Conservation (phyloP, 495 filamentous ascomycete genomes). For the Astrothelium subdiscretum region DNA sequence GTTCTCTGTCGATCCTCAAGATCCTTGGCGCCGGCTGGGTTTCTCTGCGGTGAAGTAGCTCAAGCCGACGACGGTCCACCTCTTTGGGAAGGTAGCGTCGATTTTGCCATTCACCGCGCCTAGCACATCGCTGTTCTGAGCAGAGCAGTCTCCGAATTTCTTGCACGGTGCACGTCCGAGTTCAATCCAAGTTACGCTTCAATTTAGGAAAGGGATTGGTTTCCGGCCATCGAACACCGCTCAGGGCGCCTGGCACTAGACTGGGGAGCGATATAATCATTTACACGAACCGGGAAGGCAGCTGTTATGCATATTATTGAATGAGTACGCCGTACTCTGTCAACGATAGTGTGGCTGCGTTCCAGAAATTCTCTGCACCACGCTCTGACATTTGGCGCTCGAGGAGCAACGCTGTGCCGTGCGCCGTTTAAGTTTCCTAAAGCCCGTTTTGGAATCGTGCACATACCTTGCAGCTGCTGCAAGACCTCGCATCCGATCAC, state of each 20-base stretch:
- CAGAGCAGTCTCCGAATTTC: background rate
- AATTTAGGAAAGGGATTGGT: background rate
- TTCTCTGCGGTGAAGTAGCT: background rate
- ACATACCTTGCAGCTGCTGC: background rate
- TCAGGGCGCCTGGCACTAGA: background rate
- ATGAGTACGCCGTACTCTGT: background rate
- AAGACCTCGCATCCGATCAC: conserved; percentile 1
- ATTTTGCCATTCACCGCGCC: background rate
- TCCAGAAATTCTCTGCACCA: background rate
- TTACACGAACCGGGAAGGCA: background rate
- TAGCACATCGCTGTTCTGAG: background rate
- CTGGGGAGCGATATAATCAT: background rate
- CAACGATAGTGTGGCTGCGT: background rate
- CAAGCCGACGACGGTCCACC: background rate
- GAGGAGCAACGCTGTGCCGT: background rate
- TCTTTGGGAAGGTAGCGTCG: background rate
- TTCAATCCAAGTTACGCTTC: background rate
- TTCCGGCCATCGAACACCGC: background rate
- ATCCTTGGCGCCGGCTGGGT: background rate
- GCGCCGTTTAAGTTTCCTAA: background rate
- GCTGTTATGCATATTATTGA: background rate
- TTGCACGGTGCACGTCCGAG: too few species aligned
- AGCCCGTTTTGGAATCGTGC: background rate
- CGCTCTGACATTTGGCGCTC: background rate
- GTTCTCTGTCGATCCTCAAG: background rate